Evolutionary conservation across 495 filamentous ascomycete species (phyloP).

Genomic region (Penicillium waksmanii): DNA sequence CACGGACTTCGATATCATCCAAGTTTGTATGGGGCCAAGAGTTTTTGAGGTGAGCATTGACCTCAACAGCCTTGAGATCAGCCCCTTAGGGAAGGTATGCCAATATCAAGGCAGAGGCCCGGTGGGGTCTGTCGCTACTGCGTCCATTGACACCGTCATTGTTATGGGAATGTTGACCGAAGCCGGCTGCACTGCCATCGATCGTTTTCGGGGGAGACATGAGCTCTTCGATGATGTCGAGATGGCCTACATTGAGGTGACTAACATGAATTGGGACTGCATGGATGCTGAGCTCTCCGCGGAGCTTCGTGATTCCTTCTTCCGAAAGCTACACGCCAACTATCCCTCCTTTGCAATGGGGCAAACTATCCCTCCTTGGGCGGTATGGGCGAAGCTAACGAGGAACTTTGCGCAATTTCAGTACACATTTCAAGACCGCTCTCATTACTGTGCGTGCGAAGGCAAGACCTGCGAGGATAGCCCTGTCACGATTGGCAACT

Average conservation of each 20-base stretch:
- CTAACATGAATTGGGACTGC: constrained; percentile 40
- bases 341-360: constrained; percentile 14
- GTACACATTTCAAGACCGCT: constrained; percentile 13
- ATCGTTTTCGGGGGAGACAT: constrained; percentile 27
- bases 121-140: constrained; percentile 26
- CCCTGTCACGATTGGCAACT: constrained; percentile 4
- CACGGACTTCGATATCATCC: constrained; percentile 21
- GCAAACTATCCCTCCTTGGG: constrained; percentile 15
- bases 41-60: constrained; percentile 23
- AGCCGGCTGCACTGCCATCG: constrained; percentile 41
- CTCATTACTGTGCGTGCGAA: constrained; percentile 13
- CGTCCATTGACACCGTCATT: constrained; percentile 37
- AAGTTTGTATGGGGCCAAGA: constrained; percentile 21
- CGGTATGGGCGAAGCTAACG: constrained; percentile 27
- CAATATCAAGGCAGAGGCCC: constrained; percentile 40
- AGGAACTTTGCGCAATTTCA: constrained; percentile 36
- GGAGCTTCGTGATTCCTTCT: constrained; percentile 29
- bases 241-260: constrained; percentile 38
- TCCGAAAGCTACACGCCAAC: constrained; percentile 10
- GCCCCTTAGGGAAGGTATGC: neutral
- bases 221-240: constrained; percentile 23
- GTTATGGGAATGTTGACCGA: constrained; percentile 41
- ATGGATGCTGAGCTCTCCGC: constrained; percentile 19
- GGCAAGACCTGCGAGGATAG: neutral
- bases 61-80: constrained; percentile 11